Evolutionary conservation across 768 basidiomycete species (phyloP), one percentile per base, ranked within the genome.

Genomic region (Amanita subjunquillea): DNA sequence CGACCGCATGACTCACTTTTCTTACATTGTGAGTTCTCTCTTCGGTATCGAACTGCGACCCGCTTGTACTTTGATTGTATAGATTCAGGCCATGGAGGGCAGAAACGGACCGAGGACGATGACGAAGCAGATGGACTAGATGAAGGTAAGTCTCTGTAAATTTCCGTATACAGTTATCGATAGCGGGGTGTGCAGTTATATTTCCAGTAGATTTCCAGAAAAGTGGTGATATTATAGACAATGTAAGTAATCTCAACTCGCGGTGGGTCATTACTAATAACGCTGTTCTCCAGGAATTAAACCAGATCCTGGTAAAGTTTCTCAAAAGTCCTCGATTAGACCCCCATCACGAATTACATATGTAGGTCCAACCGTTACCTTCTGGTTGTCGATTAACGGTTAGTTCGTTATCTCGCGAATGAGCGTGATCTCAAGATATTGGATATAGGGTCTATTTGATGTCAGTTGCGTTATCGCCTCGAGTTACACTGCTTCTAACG

Each of bases 61-160:
- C 39, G 20, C 8, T 50, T 46, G 32, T 27, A 6, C 12, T 50
- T 34, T 34, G 4, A 4, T 13, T 2, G 6, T 30, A 22, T 27
- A 88, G 87, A 91, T 67, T 95, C 93, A 1, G 95, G 94, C 0
- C 94, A 97, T 60, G 95, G 96, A n/a, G 95, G 93, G 8, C 93
- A 94, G 62, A 83, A 85, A 2, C 74, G 72, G 50, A 92, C 96
- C 66, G 55, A 68, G 1, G 76, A 89, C 57, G 88, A 87, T 3
- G 89, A 91, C 58, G 85, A 94, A 66, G 68, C 73, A 0, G 86
- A 89, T 59, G 92, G 91, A 6, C 78, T 70, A 50, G 90, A 93
- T 56, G 90, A 92, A 74, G 80, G 83, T 82, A 52, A 63, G 42
- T 8, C 22, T 41, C 27, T 17, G n/a, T 39, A 3, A 5, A 34